Base-by-base conservation (phyloP, 2,329 filamentous ascomycete genomes). In the Fusarium sp. region DNA sequence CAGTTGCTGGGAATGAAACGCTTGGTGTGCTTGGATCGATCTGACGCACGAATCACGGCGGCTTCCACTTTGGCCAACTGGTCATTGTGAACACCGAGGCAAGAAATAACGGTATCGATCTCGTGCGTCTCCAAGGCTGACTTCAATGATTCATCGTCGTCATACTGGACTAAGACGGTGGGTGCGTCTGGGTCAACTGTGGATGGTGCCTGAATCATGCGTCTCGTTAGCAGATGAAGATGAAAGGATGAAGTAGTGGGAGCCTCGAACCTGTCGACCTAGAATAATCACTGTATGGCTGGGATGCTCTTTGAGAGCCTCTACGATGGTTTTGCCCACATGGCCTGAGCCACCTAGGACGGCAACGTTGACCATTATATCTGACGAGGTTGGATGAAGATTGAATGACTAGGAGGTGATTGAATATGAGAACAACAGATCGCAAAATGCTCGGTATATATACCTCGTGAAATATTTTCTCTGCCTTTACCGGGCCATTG, bases 281-380 rank as follows among this genome's bases (percentile, higher is more conserved):
- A 68, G 50, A 6, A 68, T 25, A 65, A 70, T 68, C 8, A 65
- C 57, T 2, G 57, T 68, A 35, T 70, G 65, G 4, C 43, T 65
- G 6, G 60, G 56, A 14, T 70, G 47, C n/a, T 65, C 52, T 30
- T 66, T 62, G 20, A 69, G 22, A 9, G 40, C 67, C 2, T 66
- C 65, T 4, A 70, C 65, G 4, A 70, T 45, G 15, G 68, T 68
- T 37, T 70, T 70, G 5, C 68, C 68, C 2, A 70, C 61, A 52
- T 70, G 68, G 50, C 68, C 68, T 10, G 68, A 62, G 61, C 68
- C 68, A 43, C 68, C 68, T 4, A 70, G 22, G 50, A 70, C 65
- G 14, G 65, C 65, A 32, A 63, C 65, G 33, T 68, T 70, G 14
- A 68, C 65, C 65, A 70, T 70, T 15, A 15, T 62, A 37, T 52